Percentiles rank a stretch among this genome's conserved stretches.
Evolutionary conservation across 1,139 yeast species (phyloP).

Genomic region (Yamadazyma dendronema): DNA sequence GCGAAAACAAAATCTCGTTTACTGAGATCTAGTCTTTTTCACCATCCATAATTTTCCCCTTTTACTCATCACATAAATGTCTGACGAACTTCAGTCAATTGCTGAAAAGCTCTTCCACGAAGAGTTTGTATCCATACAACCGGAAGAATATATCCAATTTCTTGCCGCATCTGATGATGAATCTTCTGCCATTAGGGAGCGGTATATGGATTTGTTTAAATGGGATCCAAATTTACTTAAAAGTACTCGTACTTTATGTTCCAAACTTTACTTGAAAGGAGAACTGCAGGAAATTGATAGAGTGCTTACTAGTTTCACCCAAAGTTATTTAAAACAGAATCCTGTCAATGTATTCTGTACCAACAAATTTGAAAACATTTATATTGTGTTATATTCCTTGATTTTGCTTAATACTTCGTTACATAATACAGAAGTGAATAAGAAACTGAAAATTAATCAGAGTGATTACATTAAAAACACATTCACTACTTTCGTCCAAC

Average conservation of each 20-base stretch:
- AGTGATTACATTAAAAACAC: conserved; percentile 59
- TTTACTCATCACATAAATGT: not conserved
- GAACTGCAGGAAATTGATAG: conserved; percentile 84
- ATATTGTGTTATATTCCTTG: conserved; percentile 71
- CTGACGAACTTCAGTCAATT: conserved; percentile 22
- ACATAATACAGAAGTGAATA: conserved; percentile 49
- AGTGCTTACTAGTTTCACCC: conserved; percentile 66
- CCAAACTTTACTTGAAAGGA: conserved; percentile 68
- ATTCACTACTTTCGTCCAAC: conserved; percentile 41
- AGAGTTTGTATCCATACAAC: conserved; percentile 43
- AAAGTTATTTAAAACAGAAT: conserved; percentile 59
- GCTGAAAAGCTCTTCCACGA: conserved; percentile 39
- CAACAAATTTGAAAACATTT: conserved; percentile 59
- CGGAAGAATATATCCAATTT: conserved; percentile 48
- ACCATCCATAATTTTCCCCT: not conserved
- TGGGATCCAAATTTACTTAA: conserved; percentile 53
- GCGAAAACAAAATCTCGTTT: not conserved
- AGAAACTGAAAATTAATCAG: conserved; percentile 41
- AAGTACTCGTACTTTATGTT: conserved; percentile 61
- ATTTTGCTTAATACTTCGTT: conserved; percentile 71
- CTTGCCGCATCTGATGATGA: conserved; percentile 45
- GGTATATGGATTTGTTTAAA: conserved; percentile 47
- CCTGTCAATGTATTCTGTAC: conserved; percentile 50
- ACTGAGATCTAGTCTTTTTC: not conserved
- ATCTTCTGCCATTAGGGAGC: conserved; percentile 36